Evolutionary conservation across 2,329 filamentous ascomycete genomes (phyloP), one percentile per base, ranked within the genome.

Genomic region (Catunica adiposa): DNA sequence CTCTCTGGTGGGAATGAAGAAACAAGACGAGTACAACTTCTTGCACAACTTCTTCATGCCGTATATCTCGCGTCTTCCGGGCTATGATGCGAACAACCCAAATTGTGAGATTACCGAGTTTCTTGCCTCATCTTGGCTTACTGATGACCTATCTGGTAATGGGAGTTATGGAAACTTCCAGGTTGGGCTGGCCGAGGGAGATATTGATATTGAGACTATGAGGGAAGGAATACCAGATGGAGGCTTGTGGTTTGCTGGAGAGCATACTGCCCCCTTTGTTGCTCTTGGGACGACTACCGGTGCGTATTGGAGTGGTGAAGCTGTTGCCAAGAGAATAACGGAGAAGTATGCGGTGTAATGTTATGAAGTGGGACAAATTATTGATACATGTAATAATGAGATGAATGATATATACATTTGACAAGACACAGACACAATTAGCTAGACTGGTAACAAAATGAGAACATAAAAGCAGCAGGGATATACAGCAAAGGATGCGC

Each of bases 301-400:
- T 0, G 90, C 90, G 9, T 96, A 88, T 66, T 94, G 87, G 87
- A 88, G 85, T 65, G 89, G 89, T 1, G 87, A 94, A 70, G 77
- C 76, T 20, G 85, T 89, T 34, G 89, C 77, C 1, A 76, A 72
- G 65, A 77, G 81, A 64, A 78, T 89, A 57, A 70, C 72, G 0
- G 71, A 75, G 62, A 71, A 68, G 6, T 83, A 82, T 64, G 74
- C 70, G 17, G 48, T n/a, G 23, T 53, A 38, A 53, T 26, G 51
- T n/a, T 15, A 54, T 26, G 38, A 46, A 31, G 17, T 14, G 44
- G 23, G 11, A 48, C 44, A 23, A 38, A 11, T 38, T 38, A 14
- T 14, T 38, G 11, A n/a, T 38, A 38, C 11, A 11, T n/a, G n/a
- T 14, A n/a, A 44, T 44, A 17, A 44, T 44, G 11, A 44, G 15